phyloP scores from a whole-genome alignment of 257 asterid genomes.

The Ophiorrhiza pumila region DNA sequence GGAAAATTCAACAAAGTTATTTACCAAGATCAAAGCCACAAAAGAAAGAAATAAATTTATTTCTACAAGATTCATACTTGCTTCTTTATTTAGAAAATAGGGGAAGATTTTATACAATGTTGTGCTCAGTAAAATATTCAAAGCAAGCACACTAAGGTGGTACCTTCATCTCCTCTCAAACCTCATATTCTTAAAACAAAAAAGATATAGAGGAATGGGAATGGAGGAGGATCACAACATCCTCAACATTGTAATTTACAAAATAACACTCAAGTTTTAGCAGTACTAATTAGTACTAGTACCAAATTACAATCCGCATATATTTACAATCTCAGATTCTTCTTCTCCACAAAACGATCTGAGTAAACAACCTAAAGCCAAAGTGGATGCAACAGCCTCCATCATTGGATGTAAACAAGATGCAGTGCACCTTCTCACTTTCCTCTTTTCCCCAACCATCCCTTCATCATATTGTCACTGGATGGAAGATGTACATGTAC shows the following conservation, averaged over 20 bases:
- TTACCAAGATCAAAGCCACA: no score
- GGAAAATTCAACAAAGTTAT: neutral
- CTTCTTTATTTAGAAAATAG: neutral
- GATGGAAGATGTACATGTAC: constrained; percentile 10
- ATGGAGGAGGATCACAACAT: neutral
- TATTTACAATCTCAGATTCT: constrained; percentile 17
- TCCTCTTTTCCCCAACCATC: constrained; percentile 8
- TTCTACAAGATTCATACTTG: no score
- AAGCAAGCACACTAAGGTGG: neutral
- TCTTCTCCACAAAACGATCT: constrained; percentile 3
- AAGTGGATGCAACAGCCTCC: neutral
- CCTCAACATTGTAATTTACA: constrained; percentile 8
- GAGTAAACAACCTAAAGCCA: constrained; percentile 7
- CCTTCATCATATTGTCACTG: neutral
- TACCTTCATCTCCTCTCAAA: constrained; percentile 4
- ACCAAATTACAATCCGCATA: constrained; percentile 13
- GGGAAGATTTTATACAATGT: neutral
- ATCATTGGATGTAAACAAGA: neutral
- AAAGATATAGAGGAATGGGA: constrained; percentile 2
- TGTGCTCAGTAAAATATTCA: neutral
- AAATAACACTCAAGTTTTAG: neutral
- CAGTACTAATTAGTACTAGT: neutral
- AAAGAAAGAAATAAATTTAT: no score
- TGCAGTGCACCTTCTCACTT: constrained; percentile 5
- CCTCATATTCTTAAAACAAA: neutral